Evolutionary conservation across 257 asterid genomes (phyloP), one percentile per base, ranked within the genome.

Genomic region (Cruciata laevipes): DNA sequence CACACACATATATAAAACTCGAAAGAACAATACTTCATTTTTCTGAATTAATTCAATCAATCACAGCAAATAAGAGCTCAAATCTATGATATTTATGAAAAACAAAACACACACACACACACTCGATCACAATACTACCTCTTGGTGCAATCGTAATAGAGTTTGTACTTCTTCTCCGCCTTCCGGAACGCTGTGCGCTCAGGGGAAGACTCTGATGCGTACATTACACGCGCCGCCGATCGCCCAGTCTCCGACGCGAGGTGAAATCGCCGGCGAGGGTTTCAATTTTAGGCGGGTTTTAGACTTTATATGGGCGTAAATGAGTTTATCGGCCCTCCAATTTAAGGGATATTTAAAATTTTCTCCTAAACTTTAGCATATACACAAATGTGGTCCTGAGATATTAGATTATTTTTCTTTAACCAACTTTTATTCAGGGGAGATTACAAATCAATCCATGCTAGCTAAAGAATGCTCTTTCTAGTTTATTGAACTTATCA

Each of bases 81-180:
- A 6, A 18, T 17, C 37, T 59, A 68, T 56, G 24, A 12, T 65
- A n/a, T 35, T 40, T 10, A 11, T 35, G 5, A 70, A 31, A 51
- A 1, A 31, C 9, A 13, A 20, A 3, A 56, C 25, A 20, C 32
- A 12, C 24, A 0, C 3, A 27, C 55, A 31, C 18, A 47, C 33
- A 14, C 1, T 3, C 60, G 12, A 21, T n/a, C 25, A 27, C 75
- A 44, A 18, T 75, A 89, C 9, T 76, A 89, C 98, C 73, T 93
- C 81, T 77, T 90, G 75, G 80, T 65, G 77, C 72, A 81, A 37
- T 90, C 96, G 71, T 88, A 90, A 70, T 90, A 93, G 52, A 90
- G 80, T 70, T 93, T 93, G 82, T 90, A 93, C 67, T 86, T 93
- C 93, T 93, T 93, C 78, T 92, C 98, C 40, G 90, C 89, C 74